Evolutionary conservation across 192 early-diverging fungal species (phyloP), one percentile per base, ranked within the genome.

Genomic region (Mortierella hygrophila): DNA sequence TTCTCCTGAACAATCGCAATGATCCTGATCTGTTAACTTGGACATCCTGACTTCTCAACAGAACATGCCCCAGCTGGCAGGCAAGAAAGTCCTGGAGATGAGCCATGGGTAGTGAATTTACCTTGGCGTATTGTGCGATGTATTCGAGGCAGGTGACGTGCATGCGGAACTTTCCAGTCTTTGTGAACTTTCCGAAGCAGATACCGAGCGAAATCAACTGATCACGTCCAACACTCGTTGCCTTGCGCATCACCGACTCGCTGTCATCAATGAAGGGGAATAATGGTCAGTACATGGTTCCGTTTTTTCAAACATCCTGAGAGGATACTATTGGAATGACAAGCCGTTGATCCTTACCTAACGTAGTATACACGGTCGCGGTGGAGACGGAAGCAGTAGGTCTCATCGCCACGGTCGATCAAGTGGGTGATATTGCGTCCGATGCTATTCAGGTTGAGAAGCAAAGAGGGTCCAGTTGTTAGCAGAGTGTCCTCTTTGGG

Each of bases 171-270:
- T 98, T 98, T 74, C 97, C 95, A 46, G 98, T 96, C 92, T 99
- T 99, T 77, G 98, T 97, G 83, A 99, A 99, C 90, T 99, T 99
- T 76, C 98, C 98, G 92, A 99, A 99, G 90, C 97, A 98, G n/a
- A 96, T 93, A 57, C 98, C 98, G 44, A 99, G 91, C 10, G 97
- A 96, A 65, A 96, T 91, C 72, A 99, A 90, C 80, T 98, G 93
- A 87, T 97, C 95, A 46, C 97, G 94, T 42, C 93, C 94, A 73
- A 99, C 91, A 68, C 92, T 93, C 10, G 92, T 94, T 32, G 98
- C 96, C 83, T 93, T 92, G 69, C 96, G 93, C 97, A 99, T 98
- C 77, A 98, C 95, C 2, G 92, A 90, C 86, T 99, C 98, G 88
- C 97, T 95, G 79, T 54, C n/a, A 72, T 44, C 41, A 15, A 46